Evolutionary conservation across 2,329 filamentous ascomycete species (phyloP).

Genomic region (Penicillium sp.): DNA sequence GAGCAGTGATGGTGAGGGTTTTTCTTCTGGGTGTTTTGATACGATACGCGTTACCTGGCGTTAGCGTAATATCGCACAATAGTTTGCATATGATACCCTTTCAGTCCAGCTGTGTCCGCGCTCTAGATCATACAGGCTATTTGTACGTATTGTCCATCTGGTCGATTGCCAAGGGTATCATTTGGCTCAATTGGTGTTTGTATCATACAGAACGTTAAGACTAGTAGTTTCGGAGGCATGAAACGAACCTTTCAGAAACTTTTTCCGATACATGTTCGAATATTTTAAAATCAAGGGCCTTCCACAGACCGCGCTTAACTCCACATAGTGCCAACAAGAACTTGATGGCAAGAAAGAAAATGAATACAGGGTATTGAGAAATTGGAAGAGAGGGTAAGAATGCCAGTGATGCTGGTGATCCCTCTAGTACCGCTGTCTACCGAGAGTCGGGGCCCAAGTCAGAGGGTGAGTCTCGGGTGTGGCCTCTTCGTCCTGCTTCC

Average conservation of each 20-base stretch:
- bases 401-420: not conserved
- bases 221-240: slow-evolving; percentile 10
- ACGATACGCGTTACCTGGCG: slow-evolving; percentile 11
- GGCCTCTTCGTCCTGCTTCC: slow-evolving; percentile 89
- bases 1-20: slow-evolving; percentile 24
- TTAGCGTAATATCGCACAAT: slow-evolving; percentile 7
- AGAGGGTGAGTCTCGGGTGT: slow-evolving; percentile 89
- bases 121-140: not conserved
- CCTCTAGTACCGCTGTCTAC: slow-evolving; percentile 68
- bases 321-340: slow-evolving; percentile 28
- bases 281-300: slow-evolving; percentile 4
- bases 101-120: not conserved
- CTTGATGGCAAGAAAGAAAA: slow-evolving; percentile 14
- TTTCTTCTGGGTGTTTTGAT: not conserved
- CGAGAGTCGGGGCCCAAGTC: slow-evolving; percentile 83
- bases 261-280: slow-evolving; percentile 4
- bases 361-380: slow-evolving; percentile 24
- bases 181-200: not conserved
- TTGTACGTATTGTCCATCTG: not conserved
- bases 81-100: slow-evolving; percentile 21
- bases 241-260: slow-evolving; percentile 5
- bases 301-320: slow-evolving; percentile 30
- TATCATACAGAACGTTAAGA: slow-evolving; percentile 1
- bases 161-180: not conserved
- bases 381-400: slow-evolving; percentile 13